A percentile compares a stretch with the other conserved stretches of the same genome.
Conservation (phyloP, 78 protist species). For the Dictyostelium discoideum region dicty_2.7 NC_007090.3:951001-951500, state of each 20-base stretch:
- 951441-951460: background rate
- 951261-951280: conserved; percentile 58
- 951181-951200: conserved; percentile 94
- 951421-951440: too few relatives aligned
- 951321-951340: background rate
- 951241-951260: conserved; percentile 70
- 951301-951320: conserved; percentile 84
- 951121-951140: conserved; percentile 85
- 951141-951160: conserved; percentile 42
- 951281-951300: conserved; percentile 88
- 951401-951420: background rate
- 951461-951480: conserved; percentile 96
- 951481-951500: conserved; percentile 96
- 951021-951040: background rate
- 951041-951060: background rate
- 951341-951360: background rate
- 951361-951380: background rate
- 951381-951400: background rate
- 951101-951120: background rate
- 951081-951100: background rate
- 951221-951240: conserved; percentile 86
- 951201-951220: conserved; percentile 96
- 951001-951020: conserved; percentile 84
- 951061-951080: background rate
- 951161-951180: conserved; percentile 90